A percentile compares a stretch with the other conserved stretches of the same genome.
Conservation (phyloP, 2,329 filamentous ascomycete species). For the Pseudogymnoascus sp. region DNA sequence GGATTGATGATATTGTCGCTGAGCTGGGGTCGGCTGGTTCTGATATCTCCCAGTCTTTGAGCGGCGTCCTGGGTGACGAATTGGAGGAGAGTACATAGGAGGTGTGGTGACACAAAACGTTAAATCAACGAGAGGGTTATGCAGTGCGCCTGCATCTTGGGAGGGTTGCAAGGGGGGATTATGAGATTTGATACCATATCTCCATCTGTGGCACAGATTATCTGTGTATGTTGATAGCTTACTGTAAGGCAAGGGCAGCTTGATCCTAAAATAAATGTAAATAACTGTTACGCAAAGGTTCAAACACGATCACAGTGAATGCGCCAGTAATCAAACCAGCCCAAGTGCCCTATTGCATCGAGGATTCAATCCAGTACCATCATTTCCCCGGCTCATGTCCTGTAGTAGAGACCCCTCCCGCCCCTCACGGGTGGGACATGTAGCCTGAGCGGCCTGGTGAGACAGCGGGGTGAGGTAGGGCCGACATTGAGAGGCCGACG, state of each 20-base stretch:
- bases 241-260: background rate
- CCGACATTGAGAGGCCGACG: background rate
- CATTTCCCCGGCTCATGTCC: constrained; percentile 50
- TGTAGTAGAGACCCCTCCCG: constrained; percentile 65
- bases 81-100: background rate
- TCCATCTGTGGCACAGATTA: background rate
- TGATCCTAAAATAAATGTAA: background rate
- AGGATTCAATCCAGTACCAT: background rate
- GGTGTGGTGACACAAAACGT: background rate
- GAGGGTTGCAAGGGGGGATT: background rate
- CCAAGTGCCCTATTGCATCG: background rate
- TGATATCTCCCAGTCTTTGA: background rate
- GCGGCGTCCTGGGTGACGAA: background rate
- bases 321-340: background rate
- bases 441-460: background rate
- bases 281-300: background rate
- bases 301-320: background rate
- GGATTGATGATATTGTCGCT: background rate
- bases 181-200: constrained; percentile 3
- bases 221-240: background rate
- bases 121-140: background rate
- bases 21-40: background rate
- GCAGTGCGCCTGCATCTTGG: background rate
- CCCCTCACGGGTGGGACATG: background rate
- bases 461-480: background rate